A percentile compares a stretch with the other conserved stretches of the same genome.
Conservation (phyloP, 768 basidiomycete species). For the Cystobasidium onofrii region DNA sequence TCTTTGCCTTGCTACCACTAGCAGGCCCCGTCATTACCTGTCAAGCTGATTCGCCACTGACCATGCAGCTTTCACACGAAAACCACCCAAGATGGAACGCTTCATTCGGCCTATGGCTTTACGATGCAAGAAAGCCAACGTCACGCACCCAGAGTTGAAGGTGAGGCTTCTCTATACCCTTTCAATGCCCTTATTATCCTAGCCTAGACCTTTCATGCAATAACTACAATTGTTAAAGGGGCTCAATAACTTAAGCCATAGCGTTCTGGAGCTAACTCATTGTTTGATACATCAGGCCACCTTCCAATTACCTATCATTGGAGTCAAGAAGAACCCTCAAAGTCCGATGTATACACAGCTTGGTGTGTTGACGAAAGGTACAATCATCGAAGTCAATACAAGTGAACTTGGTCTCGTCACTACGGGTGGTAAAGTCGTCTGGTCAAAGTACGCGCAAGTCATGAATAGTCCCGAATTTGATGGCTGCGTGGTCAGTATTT, state of each 20-base stretch:
- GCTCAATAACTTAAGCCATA: no score
- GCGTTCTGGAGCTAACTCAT: no score
- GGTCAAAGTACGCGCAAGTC: conserved; percentile 42
- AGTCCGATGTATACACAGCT: conserved; percentile 95
- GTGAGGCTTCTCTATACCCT: background rate
- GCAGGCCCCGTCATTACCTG: no score
- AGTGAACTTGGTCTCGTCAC: conserved; percentile 49
- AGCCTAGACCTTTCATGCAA: conserved; percentile 49
- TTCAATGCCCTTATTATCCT: background rate
- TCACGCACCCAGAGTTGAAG: conserved; percentile 81
- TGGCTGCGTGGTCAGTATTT: conserved; percentile 29
- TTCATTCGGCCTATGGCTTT: conserved; percentile 97
- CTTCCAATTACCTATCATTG: conserved; percentile 94
- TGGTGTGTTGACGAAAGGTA: conserved; percentile 96
- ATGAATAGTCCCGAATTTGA: conserved; percentile 33
- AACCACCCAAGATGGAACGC: conserved; percentile 97
- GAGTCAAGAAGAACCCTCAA: conserved; percentile 99
- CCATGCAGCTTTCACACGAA: conserved; percentile 82
- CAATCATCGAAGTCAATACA: conserved; percentile 77
- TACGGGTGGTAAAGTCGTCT: conserved; percentile 49
- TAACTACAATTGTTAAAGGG: no score
- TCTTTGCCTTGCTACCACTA: no score
- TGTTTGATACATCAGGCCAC: conserved; percentile 94
- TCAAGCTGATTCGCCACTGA: background rate
- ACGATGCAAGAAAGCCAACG: conserved; percentile 95